Base-by-base conservation (phyloP, 2,329 filamentous ascomycete species). In the Daldinia sp. region DNA sequence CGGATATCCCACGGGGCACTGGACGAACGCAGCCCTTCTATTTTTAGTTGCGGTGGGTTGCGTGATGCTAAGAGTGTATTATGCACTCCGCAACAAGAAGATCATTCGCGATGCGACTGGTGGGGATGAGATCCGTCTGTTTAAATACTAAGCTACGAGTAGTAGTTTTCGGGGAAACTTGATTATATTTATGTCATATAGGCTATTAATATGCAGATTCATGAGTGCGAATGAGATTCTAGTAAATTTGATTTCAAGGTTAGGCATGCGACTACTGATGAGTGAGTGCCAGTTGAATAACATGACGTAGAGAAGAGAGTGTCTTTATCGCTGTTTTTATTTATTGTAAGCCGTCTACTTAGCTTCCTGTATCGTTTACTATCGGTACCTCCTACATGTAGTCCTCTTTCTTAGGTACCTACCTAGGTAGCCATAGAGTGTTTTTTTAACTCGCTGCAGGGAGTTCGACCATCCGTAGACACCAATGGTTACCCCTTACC, bases 1-100 rank as follows among this genome's bases (percentile, higher is more conserved):
- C 6, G 90, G 90, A 0, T 92, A 91, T 75, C 89, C 89, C 0
- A 92, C 89, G 0, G 90, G 90, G 0, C 89, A 92, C 75, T 92
- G 88, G 87, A 86, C 85, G 4, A 91, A 91, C 75, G 88, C 87
- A 2, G 88, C 80, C 10, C 78, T 91, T 71, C 74, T 91, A 44
- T 80, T 91, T 12, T 85, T 90, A 67, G 88, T 90, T 0, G 81
- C 84, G 1, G 81, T 78, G 0, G 86, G 86, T 0, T 85, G 87
- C 65, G 70, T 87, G 2, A 76, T 81, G 0, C 73, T 91, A 68
- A 80, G 87, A 62, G 13, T 86, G 6, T 89, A 87, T 70, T 90
- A 90, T 71, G 83, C 82, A 6, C 77, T 81, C 75, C 80, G 78
- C 72, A 85, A 85, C 54, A 73, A 72, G 65, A 74, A 72, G 65